phyloP scores from a whole-genome alignment of 768 basidiomycete species.

The Galerina sulciceps region DNA sequence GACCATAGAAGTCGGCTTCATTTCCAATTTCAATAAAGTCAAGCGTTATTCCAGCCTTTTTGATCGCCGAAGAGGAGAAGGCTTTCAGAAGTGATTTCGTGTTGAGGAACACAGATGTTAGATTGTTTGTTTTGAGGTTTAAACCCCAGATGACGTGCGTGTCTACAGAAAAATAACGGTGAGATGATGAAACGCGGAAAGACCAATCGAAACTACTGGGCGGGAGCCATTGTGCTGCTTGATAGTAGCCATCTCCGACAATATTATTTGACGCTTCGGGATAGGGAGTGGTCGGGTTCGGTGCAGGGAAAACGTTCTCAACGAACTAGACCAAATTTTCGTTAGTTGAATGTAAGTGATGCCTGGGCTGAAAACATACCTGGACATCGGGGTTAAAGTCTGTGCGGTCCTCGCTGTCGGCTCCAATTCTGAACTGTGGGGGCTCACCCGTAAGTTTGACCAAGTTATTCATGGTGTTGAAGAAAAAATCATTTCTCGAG shows the following conservation, averaged over 20 bases:
- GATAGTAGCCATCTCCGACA: conserved; percentile 62
- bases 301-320: conserved; percentile 52
- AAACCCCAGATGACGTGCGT: conserved; percentile 72
- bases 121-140: conserved; percentile 59
- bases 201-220: conserved; percentile 32
- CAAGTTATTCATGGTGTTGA: conserved; percentile 62
- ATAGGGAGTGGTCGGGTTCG: conserved; percentile 58
- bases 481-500: conserved; percentile 59
- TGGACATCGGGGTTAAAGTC: conserved; percentile 52
- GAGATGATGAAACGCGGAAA: conserved; percentile 1
- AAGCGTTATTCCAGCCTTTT: conserved; percentile 45
- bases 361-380: conserved; percentile 30
- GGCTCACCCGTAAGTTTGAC: conserved; percentile 52
- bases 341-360: background rate
- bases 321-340: conserved; percentile 36
- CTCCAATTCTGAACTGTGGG: conserved; percentile 64
- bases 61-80: conserved; percentile 45
- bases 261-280: conserved; percentile 65
- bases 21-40: conserved; percentile 67
- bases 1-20: conserved; percentile 58
- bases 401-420: conserved; percentile 62
- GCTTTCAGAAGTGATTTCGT: conserved; percentile 51
- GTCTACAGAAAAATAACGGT: conserved; percentile 36
- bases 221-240: conserved; percentile 55
- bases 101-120: conserved; percentile 53